Evolutionary conservation across 441 rosid species (phyloP).

Genomic region (Bocquillonia castaneifolia): DNA sequence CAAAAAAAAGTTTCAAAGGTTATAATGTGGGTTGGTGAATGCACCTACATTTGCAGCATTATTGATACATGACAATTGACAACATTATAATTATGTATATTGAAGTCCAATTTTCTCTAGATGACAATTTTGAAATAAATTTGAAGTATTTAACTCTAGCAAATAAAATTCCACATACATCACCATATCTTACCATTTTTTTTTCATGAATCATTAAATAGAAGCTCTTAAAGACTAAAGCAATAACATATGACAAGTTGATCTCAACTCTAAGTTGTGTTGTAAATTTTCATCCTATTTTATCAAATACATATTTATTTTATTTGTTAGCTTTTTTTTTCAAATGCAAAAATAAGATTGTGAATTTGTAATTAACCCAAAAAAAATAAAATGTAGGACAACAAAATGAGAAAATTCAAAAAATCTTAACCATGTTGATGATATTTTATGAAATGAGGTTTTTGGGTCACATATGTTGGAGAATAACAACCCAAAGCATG

Average conservation of each 20-base stretch:
- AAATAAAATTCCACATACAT: no score
- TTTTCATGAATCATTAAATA: no score
- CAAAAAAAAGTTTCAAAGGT: neutral
- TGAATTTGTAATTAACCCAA: neutral
- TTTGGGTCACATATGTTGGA: conserved; percentile 11
- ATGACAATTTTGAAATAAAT: no score
- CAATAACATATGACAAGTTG: no score
- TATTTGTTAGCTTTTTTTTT: no score
- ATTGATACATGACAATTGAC: neutral
- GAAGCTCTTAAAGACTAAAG: no score
- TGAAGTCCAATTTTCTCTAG: neutral
- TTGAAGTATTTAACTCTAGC: no score
- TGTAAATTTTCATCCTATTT: no score
- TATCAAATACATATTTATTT: no score
- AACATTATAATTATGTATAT: neutral
- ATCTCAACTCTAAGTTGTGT: no score
- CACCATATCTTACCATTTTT: no score
- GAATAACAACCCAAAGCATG: neutral
- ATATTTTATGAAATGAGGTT: conserved; percentile 9
- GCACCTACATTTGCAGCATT: neutral
- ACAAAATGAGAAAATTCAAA: neutral
- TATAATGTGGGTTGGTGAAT: neutral
- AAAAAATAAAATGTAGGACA: neutral
- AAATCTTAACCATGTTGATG: conserved; percentile 8
- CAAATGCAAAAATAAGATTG: no score